These are phyloP conservation scores for Esteya vermicola DNA, from an alignment of 2,329 filamentous ascomycete species.

Conservation along the genomic window DNA sequence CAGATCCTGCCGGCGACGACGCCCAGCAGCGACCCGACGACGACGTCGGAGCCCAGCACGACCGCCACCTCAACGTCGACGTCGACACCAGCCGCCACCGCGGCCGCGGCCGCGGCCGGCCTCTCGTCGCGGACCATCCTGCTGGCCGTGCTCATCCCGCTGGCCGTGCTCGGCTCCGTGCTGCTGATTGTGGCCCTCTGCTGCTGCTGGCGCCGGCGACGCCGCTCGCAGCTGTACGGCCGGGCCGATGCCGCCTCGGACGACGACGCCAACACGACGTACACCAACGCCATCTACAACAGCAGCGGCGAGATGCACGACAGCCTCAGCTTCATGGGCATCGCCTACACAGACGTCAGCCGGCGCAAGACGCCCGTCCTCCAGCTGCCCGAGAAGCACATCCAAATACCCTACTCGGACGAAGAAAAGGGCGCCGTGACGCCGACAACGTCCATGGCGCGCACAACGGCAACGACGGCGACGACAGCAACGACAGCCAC, in stretches of 20 bases:
- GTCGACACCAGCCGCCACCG: neutral
- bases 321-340: no score
- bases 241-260: conserved; percentile 8
- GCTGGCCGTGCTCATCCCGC: conserved; percentile 28
- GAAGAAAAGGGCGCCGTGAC: no score
- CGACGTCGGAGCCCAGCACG: conserved; percentile 3
- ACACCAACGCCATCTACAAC: neutral
- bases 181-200: conserved; percentile 15
- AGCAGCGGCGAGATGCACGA: neutral
- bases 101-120: neutral
- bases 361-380: no score
- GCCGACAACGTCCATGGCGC: no score
- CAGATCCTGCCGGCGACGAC: conserved; percentile 18
- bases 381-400: no score
- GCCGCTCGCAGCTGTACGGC: conserved; percentile 10
- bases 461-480: no score
- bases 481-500: neutral
- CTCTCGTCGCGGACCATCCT: conserved; percentile 22
- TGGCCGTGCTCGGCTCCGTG: conserved; percentile 22
- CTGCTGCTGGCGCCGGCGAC: conserved; percentile 16
- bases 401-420: no score
- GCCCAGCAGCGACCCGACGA: conserved; percentile 4
- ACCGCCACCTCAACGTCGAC: conserved; percentile 8
- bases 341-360: no score
- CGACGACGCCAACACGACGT: conserved; percentile 12